Evolutionary conservation across 345 rosid genomes (phyloP), one percentile per base, ranked within the genome.

Genomic region (Sapria himalayana): DNA sequence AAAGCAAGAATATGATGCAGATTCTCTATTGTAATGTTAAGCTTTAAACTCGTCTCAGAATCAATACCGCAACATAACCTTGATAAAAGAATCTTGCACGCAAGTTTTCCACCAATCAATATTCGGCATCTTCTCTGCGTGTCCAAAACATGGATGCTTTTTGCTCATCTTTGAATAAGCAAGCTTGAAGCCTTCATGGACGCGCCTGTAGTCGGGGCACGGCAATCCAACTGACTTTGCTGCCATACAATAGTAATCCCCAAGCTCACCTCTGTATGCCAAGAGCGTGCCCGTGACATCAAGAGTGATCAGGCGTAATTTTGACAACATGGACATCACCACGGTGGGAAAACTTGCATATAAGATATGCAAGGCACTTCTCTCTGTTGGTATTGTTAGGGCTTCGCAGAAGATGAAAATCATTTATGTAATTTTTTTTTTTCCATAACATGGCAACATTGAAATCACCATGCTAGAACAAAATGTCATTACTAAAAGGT

Each of bases 201-300:
- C 59, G 0, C 91, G 72, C 50, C 76, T 78, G 45, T 89, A 89
- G 59, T 89, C 93, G 15, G 98, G 98, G 59, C 98, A 89, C 17
- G 91, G 91, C 22, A 70, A 61, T 37, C 98, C 98, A 44, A 62
- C 67, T 14, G 98, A 62, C 65, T 89, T 89, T 50, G 98, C 94
- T 35, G 94, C 98, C 98, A 89, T 89, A 63, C 98, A 89, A 37
- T 82, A 89, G 65, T 82, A 89, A 66, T 89, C 94, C 43, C 98
- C 98, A 43, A 89, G 94, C 61, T 89, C 91, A 35, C 98, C 98
- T 64, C 76, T 89, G 63, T 89, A 89, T 19, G 98, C 98, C 32
- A 89, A 55, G 37, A 89, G 82, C 12, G 98, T 89, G 31, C 98
- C 98, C 15, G 98, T 89, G 18, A 82, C 98, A 76, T 89, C 98